Evolutionary conservation across 2,329 filamentous ascomycete genomes (phyloP).

Genomic region (Aspergillus pseudoviridinutans): DNA sequence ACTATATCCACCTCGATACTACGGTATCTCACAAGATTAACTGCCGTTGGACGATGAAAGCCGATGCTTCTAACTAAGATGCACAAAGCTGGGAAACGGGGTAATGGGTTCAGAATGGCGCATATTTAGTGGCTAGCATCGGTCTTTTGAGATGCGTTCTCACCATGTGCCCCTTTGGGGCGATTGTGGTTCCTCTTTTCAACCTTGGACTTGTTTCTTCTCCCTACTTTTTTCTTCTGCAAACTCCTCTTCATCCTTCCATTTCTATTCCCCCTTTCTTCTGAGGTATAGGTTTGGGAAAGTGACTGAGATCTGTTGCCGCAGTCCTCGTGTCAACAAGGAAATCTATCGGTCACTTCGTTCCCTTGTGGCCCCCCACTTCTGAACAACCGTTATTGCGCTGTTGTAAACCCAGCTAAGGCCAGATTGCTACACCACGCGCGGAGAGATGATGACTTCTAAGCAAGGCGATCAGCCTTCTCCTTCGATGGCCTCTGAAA

Average conservation of each 20-base stretch:
- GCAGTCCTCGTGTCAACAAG: background rate
- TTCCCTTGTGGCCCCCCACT: background rate
- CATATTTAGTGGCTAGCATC: background rate
- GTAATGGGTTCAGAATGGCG: background rate
- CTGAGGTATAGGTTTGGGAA: background rate
- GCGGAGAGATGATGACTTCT: background rate
- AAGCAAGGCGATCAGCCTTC: background rate
- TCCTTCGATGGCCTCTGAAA: slow-evolving; percentile 1
- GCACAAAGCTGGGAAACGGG: background rate
- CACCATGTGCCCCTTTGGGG: background rate
- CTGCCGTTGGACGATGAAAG: background rate
- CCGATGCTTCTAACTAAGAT: background rate
- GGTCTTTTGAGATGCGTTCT: background rate
- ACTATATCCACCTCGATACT: background rate
- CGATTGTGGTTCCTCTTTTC: background rate
- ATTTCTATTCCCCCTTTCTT: background rate
- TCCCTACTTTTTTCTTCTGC: background rate
- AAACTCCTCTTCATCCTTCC: background rate
- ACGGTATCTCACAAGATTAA: background rate
- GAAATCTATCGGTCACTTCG: background rate
- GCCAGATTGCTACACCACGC: background rate
- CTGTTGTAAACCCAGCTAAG: background rate
- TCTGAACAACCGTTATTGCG: background rate
- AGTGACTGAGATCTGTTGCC: background rate
- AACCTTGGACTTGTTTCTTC: background rate